Conservation (phyloP, 164 flowering plant species). For the Aristolochia fimbriata region DNA sequence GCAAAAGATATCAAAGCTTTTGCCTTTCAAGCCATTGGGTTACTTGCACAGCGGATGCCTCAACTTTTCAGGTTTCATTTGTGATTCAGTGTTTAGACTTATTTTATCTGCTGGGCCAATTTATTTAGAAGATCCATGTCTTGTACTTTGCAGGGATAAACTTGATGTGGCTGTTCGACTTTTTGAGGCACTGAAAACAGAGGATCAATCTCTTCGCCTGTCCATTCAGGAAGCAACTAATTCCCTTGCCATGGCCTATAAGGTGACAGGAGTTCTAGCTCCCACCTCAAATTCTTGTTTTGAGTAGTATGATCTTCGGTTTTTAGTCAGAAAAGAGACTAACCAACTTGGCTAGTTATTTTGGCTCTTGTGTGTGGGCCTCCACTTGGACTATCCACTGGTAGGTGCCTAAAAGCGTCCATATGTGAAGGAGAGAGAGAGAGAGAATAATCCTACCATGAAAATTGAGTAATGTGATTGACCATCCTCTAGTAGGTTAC, state of each 20-base stretch:
- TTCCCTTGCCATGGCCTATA: constrained; percentile 75
- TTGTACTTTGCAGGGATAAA: constrained; percentile 42
- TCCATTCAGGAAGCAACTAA: constrained; percentile 75
- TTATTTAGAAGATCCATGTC: no score
- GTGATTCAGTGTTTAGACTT: not conserved
- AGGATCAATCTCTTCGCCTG: constrained; percentile 57
- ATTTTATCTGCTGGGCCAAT: not conserved
- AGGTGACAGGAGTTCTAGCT: constrained; percentile 30
- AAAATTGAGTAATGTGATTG: no score
- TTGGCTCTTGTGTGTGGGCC: no score
- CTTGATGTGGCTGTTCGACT: constrained; percentile 86
- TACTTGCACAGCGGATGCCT: constrained; percentile 91
- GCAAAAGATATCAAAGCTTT: constrained; percentile 65
- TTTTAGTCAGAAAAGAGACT: no score
- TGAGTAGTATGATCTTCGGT: no score
- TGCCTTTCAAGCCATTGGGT: constrained; percentile 87
- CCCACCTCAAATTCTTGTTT: no score
- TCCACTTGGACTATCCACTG: no score
- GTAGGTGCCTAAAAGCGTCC: no score
- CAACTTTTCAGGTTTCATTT: constrained; percentile 68
- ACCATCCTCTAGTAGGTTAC: no score
- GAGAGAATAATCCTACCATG: no score
- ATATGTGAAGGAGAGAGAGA: no score
- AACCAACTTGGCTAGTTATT: no score
- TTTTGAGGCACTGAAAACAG: constrained; percentile 76